Percentiles rank a stretch among this genome's conserved stretches.
phyloP scores from a whole-genome alignment of 2,329 filamentous ascomycete species.

The Nannizzia gypsea region DNA sequence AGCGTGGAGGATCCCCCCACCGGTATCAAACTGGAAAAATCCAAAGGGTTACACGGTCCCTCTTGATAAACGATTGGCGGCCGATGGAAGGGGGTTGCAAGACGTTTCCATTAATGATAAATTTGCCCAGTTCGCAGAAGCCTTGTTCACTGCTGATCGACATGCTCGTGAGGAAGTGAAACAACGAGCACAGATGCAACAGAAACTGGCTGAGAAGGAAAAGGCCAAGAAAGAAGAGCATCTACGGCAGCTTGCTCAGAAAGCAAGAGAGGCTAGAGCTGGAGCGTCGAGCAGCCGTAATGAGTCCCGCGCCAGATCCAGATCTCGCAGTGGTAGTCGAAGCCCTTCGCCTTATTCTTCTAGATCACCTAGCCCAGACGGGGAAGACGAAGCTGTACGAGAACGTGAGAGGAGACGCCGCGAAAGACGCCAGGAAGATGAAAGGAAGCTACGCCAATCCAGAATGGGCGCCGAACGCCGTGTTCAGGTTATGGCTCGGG shows the following conservation, averaged over 20 bases:
- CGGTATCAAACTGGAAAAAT: constrained; percentile 98
- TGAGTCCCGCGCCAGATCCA: constrained; percentile 30
- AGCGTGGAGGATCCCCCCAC: constrained; percentile 82
- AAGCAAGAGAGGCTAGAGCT: constrained; percentile 71
- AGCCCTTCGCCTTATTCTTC: constrained; percentile 32
- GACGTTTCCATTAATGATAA: constrained; percentile 97
- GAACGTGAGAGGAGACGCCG: constrained; percentile 66
- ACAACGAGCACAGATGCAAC: constrained; percentile 86
- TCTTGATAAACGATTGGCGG: constrained; percentile 86
- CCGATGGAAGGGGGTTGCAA: constrained; percentile 81
- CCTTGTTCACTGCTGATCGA: constrained; percentile 83
- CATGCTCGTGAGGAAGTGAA: constrained; percentile 94
- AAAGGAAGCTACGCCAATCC: constrained; percentile 82
- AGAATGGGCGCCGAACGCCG: constrained; percentile 90
- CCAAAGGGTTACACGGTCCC: constrained; percentile 96
- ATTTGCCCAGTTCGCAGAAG: constrained; percentile 91
- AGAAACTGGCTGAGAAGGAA: constrained; percentile 90
- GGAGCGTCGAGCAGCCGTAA: constrained; percentile 42
- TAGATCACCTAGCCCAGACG: constrained; percentile 38
- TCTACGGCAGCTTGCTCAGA: constrained; percentile 73
- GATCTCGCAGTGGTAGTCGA: constrained; percentile 38
- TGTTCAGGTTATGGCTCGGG: constrained; percentile 82
- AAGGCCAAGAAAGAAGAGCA: constrained; percentile 90
- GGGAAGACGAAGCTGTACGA: constrained; percentile 58
- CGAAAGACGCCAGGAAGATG: constrained; percentile 69